Conservation (phyloP, 176 grass and related monocot species). For the Triticum aestivum region DNA sequence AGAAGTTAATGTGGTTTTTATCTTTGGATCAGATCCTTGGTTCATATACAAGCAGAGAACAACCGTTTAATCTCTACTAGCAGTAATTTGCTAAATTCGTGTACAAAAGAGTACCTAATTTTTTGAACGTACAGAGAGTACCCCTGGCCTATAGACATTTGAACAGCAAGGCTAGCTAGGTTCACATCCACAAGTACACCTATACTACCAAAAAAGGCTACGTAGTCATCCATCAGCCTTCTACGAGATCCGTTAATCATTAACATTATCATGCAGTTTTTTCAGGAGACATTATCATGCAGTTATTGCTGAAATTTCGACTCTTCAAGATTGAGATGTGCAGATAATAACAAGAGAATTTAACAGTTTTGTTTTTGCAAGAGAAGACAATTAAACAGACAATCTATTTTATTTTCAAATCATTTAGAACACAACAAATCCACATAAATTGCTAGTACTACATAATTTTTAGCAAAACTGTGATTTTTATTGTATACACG, state of each 20-base stretch:
- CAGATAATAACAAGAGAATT: neutral
- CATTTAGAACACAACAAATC: neutral
- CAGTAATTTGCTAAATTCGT: too few relatives aligned
- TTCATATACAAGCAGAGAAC: too few relatives aligned
- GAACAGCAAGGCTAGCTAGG: conserved; percentile 2
- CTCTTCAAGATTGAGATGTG: neutral
- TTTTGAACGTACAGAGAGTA: too few relatives aligned
- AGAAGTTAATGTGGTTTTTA: conserved; percentile 32
- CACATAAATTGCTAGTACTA: neutral
- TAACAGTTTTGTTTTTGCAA: neutral
- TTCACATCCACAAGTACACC: conserved; percentile 20
- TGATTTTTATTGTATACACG: too few relatives aligned
- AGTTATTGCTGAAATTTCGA: conserved; percentile 20
- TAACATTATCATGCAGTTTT: neutral
- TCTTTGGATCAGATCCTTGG: conserved; percentile 3
- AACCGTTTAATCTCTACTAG: too few relatives aligned
- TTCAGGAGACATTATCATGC: neutral
- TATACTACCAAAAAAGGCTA: conserved; percentile 21
- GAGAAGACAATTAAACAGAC: neutral
- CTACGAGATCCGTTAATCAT: neutral
- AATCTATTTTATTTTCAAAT: neutral
- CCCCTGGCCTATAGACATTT: neutral
- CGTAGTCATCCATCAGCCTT: neutral
- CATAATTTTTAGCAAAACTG: too few relatives aligned
- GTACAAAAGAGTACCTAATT: too few relatives aligned